Base-by-base conservation (phyloP, 2,329 filamentous ascomycete species). In the Penicillium concentricum region DNA sequence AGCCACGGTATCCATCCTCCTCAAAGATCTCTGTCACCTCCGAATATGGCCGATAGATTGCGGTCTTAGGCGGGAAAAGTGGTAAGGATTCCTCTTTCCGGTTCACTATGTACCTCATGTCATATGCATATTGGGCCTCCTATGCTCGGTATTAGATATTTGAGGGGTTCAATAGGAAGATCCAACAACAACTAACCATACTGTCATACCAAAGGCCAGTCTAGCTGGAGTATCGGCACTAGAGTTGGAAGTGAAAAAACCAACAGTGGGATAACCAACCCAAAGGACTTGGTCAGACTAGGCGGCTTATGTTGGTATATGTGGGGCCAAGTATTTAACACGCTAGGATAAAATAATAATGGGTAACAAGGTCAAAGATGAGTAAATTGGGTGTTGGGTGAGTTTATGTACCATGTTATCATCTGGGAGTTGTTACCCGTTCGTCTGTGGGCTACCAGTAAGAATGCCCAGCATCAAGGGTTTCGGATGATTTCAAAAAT, bases 391-490 rank as follows among this genome's bases (percentile, higher is more conserved):
- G 54, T 38, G 18, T 30, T 28, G 43, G 43, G 24, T 28, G 43
- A 50, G 42, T 59, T 59, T 59, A 59, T 59, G 57, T 59, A 59
- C 53, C 38, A 34, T 47, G 34, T 52, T 46, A 37, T 47, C 24
- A 32, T 34, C 46, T 43, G 15, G 48, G 44, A 20, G 35, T 38
- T 34, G 15, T 37, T 35, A 46, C 37, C 26, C 15, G 35, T 54
- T 51, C 54, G 9, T 54, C 41, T 47, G 57, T 51, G 54, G 54
- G 49, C 57, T 30, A 39, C 42, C 49, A 59, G 45, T 55, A 28
- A 46, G 10, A 51, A 15, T 16, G 5, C 52, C 37, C 52, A 24
- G 18, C 3, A 42, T 30, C 28, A 41, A 28, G n/a, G 32, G 13
- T 7, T 56, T 57, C 50, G 54, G 54, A 26, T 42, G 49, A 59